Evolutionary conservation across 2,329 filamentous ascomycete genomes (phyloP), one percentile per base, ranked within the genome.

Genomic region (Calcarisporium arbuscula): DNA sequence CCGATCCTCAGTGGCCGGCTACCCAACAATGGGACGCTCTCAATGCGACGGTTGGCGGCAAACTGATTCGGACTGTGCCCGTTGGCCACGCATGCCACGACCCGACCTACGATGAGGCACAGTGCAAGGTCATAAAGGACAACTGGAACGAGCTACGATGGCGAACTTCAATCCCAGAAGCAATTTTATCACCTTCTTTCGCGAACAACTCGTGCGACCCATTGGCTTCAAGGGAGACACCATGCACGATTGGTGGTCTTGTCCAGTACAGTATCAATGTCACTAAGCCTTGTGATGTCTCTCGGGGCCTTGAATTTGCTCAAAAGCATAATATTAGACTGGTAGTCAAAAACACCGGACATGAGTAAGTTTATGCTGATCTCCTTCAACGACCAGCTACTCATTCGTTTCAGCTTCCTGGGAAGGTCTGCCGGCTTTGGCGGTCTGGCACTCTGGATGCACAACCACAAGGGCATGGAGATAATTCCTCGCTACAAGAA

Each of bases 1-100:
- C 64, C 12, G 70, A 78, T 36, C n/a, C 42, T 1, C 66, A 62
- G 47, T 82, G 76, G 74, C 77, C 77, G 0, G 52, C 55, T 0
- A 16, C 43, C 1, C 29, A 45, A 2, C 51, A 54, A 5, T 81
- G 76, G 75, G 44, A 55, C 6, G 35, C 46, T 0, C 64, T 81
- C 33, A 77, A 80, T 45, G 35, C 50, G n/a, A 66, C 73, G 1
- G 57, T 79, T 3, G 55, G 58, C 14, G 72, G 72, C 2, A 59
- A 54, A 10, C 55, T 79, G 21, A 57, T 78, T 28, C 59, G 62
- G 6, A 74, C 69, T 0, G 51, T 67, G 3, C 74, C 74, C 1
- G 47, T 76, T 2, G 74, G 60, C 2, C 48, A 61, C 3, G 54
- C 64, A 2, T 79, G 73, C 48, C 72, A 77, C 43, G 51, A 57